Base-by-base conservation (phyloP, 306 rosid species). In the Cucumis hystrix region DNA sequence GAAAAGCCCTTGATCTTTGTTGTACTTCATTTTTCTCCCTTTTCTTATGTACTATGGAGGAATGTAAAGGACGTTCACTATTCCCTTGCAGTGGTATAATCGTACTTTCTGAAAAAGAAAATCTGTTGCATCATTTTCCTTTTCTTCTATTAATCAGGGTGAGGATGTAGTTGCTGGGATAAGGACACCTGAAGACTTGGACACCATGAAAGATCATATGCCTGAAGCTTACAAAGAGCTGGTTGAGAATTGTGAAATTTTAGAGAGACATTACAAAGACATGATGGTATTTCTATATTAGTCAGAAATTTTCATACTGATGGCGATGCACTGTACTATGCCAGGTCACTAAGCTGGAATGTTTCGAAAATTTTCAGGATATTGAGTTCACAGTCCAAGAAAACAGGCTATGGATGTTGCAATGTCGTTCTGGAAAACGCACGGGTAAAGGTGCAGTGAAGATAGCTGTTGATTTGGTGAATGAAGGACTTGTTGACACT, bases 161-260 rank as follows among this genome's bases (percentile, higher is more conserved):
- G 99, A 95, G 81, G 99, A 95, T 80, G 99, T 95, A 13, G 99
- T 95, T 85, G 97, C 99, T 1, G 99, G 99, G 70, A 92, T 95
- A 75, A 86, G 99, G 86, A 95, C 99, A 57, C 99, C 99, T 17
- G 89, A 92, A 78, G 97, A 91, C 80, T 69, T 95, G 79, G 88
- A 86, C 75, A 82, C 88, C 71, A 95, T 95, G 99, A 88, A 89
- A 82, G 74, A 60, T 77, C 88, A 91, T 87, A 88, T 95, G 97
- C 96, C 98, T 57, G 96, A 88, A 80, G 99, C 99, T 57, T 92
- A 92, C 86, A 80, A 84, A 84, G 99, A 95, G 83, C 97, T 95
- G 49, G 92, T 75, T 76, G 90, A 95, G 86, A 95, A 95, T 76
- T 95, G 99, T 78, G 86, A 88, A 85, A 88, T 95, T 85, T 89